Percentiles rank a stretch among this genome's conserved stretches.
Conservation (phyloP, 495 filamentous ascomycete genomes). For the Penicillium nucicola region DNA sequence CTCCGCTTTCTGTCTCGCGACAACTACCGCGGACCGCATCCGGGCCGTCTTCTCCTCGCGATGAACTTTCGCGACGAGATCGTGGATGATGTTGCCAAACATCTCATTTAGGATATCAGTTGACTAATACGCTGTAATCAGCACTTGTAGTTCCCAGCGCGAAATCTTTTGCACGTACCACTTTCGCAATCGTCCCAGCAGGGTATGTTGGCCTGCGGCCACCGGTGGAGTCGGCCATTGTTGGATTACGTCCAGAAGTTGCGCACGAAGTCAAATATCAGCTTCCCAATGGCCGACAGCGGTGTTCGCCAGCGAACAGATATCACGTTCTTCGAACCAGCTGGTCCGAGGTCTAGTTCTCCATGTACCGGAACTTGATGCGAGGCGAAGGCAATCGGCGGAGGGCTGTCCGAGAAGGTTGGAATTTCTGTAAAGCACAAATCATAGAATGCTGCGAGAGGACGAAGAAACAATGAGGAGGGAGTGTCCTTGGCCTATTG, state of each 20-base stretch:
- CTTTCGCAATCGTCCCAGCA: conserved; percentile 43
- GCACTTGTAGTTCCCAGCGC: not conserved
- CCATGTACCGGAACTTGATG: conserved; percentile 29
- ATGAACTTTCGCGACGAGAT: conserved; percentile 66
- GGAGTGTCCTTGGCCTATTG: conserved; percentile 1
- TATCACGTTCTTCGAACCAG: conserved; percentile 18
- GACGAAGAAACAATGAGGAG: not conserved
- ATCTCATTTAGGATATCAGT: conserved; percentile 62
- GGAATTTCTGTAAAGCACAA: conserved; percentile 8
- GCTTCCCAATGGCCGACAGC: conserved; percentile 17
- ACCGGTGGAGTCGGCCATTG: conserved; percentile 39
- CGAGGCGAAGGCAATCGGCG: conserved; percentile 19
- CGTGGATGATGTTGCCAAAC: conserved; percentile 70
- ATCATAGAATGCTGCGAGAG: not conserved
- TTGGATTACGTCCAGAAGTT: conserved; percentile 16
- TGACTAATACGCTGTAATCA: conserved; percentile 26
- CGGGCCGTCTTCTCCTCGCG: conserved; percentile 72
- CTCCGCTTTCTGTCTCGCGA: conserved; percentile 64
- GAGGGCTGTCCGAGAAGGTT: conserved; percentile 10
- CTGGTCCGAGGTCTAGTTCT: conserved; percentile 22
- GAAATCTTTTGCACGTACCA: conserved; percentile 31
- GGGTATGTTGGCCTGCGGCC: conserved; percentile 30
- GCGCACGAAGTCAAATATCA: conserved; percentile 7
- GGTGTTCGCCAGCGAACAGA: conserved; percentile 27
- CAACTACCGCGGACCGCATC: conserved; percentile 68